Conservation (phyloP, 331 rosid species). For the Rosa hybrid region DNA sequence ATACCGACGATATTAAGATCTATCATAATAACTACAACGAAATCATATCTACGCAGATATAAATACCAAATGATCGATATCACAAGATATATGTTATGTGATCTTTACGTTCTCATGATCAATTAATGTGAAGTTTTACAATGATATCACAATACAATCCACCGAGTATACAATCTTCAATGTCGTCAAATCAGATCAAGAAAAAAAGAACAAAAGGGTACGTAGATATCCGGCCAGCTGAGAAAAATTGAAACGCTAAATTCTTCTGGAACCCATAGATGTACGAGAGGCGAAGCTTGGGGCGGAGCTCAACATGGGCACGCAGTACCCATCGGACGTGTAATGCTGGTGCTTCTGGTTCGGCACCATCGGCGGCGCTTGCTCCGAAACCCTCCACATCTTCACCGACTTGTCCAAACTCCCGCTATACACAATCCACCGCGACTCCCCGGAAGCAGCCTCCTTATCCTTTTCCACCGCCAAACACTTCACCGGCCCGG, state of each 20-base stretch:
- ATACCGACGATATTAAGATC: background rate
- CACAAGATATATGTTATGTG: background rate
- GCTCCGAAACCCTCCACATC: conserved; percentile 73
- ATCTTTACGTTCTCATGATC: background rate
- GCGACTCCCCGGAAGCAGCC: conserved; percentile 15
- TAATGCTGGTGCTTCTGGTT: conserved; percentile 13
- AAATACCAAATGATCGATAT: background rate
- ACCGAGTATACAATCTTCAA: background rate
- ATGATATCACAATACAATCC: background rate
- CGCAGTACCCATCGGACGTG: conserved; percentile 18
- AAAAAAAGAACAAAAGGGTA: background rate
- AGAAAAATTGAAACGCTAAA: conserved; percentile 8
- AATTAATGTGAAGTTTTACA: background rate
- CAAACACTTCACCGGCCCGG: conserved; percentile 87
- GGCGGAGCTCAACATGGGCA: conserved; percentile 14
- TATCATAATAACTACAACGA: background rate
- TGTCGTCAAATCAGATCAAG: background rate
- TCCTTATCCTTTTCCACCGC: conserved; percentile 56
- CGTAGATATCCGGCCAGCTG: background rate
- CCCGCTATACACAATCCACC: conserved; percentile 75
- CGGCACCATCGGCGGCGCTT: background rate
- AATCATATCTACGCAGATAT: background rate
- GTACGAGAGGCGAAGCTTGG: conserved; percentile 20
- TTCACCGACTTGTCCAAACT: conserved; percentile 92
- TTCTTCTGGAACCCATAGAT: conserved; percentile 29